Evolutionary conservation across 345 rosid species (phyloP), one percentile per base, ranked within the genome.

Genomic region (Microcos paniculata): DNA sequence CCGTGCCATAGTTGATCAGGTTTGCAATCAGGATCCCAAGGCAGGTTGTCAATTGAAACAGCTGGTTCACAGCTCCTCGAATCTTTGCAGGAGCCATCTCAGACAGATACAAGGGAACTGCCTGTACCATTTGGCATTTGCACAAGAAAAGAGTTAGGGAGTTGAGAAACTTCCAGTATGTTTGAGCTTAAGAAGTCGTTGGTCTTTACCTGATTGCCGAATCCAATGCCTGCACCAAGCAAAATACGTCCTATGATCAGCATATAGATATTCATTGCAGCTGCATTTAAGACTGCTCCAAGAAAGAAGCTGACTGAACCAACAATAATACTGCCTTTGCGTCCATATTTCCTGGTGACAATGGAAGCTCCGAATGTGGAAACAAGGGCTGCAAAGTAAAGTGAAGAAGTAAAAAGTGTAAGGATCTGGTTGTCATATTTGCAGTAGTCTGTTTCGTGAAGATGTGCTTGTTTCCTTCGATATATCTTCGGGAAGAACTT

Each of bases 31-130:
- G 80, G 30, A 95, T 93, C 10, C 98, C 98, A 8, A 91, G 21
- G 71, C 98, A 93, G 30, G 98, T 94, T 31, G 98, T 89, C 55
- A 94, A 82, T 73, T 94, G 98, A 76, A 94, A 94, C 40, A 92
- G 77, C 76, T 92, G 94, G 81, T 94, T 94, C 52, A 91, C 88
- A 0, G 92, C 90, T 77, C 98, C 97, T 67, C 94, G 82, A 71
- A 89, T 74, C 77, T 91, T 92, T 1, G 98, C 91, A 0, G 99
- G 99, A 9, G 99, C 91, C 92, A 93, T 93, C 83, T 95, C 98
- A 1, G 99, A 95, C 3, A 94, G 91, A 76, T 92, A 94, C 72
- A 94, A 67, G 0, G 96, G 97, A 71, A 94, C 94, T 28, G 97
- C 97, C 97, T 92, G 83, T n/a, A 77, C 21, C 49, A 63, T 57